Conservation (phyloP, 495 filamentous ascomycete species). For the Hypoxylon rickii region DNA sequence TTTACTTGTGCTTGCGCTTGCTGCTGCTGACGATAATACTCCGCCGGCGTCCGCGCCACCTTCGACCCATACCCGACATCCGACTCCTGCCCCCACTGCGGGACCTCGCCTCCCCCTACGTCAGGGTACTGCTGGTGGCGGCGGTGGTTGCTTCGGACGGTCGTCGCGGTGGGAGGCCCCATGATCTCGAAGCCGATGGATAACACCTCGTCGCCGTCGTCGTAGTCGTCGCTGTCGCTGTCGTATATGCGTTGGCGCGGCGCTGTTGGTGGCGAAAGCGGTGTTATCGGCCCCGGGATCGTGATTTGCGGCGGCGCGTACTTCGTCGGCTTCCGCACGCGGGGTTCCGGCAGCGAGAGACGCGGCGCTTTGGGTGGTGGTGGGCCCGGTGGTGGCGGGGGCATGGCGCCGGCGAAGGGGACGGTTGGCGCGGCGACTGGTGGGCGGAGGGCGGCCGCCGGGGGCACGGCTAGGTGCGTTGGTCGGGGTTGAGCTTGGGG, state of each 20-base stretch:
- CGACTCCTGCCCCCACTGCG: conserved; percentile 20
- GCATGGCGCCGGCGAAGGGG: background rate
- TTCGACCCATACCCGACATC: conserved; percentile 11
- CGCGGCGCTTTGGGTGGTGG: conserved; percentile 3
- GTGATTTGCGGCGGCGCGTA: conserved; percentile 9
- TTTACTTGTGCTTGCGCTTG: background rate
- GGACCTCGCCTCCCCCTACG: background rate
- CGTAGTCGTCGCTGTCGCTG: background rate
- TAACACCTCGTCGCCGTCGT: conserved; percentile 16
- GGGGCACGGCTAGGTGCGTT: background rate
- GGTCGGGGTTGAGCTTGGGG: background rate
- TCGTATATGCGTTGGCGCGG: background rate
- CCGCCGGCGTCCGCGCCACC: conserved; percentile 7
- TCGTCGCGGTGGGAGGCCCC: background rate
- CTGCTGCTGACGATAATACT: background rate
- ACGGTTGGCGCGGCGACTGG: background rate
- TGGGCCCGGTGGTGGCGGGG: background rate
- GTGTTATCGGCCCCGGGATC: background rate
- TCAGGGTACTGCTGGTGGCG: too few relatives aligned
- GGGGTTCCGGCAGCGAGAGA: conserved; percentile 7
- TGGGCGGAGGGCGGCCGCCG: too few relatives aligned
- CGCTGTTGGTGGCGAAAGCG: background rate
- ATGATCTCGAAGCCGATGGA: conserved; percentile 13
- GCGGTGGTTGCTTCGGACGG: background rate
- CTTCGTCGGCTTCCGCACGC: conserved; percentile 11